Evolutionary conservation across 1,284 basidiomycete species (phyloP), one percentile per base, ranked within the genome.

Genomic region (Cryptococcus amylolentus): DNA sequence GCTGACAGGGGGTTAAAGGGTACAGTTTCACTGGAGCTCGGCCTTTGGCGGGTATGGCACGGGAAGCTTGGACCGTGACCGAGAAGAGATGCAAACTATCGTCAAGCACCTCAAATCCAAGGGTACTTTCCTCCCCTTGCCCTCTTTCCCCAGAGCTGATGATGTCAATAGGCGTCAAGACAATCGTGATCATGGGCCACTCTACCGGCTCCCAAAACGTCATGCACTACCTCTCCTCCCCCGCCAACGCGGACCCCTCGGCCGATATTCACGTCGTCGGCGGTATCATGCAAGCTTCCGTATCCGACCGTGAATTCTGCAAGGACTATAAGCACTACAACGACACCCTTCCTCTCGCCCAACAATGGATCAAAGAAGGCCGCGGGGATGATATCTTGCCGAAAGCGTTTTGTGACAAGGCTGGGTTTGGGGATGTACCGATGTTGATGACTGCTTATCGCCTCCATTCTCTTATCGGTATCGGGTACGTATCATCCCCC

Each of bases 211-310:
- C 69, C 13, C 77, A 79, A 60, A 75, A 77, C 53, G 69, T 75
- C 23, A 72, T 77, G 18, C 67, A 70, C 46, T 77, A 75, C 64
- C 67, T 77, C 35, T 63, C 67, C 60, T 62, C 50, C 35, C 38
- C 49, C 47, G 28, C 18, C 8, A 44, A 63, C n/a, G 39, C 48
- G 5, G 20, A 37, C 9, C 20, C 48, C 37, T 52, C 51, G 14
- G 10, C 38, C 23, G 31, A 35, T 35, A 10, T 35, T 5, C 31
- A 40, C 8, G 68, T 74, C 40, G 56, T 70, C 12, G 73, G 71
- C 2, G 77, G 72, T 4, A 78, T 79, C 60, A 71, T 79, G 59
- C 77, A 79, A 60, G 77, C 75, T 1, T 72, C 77, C 13, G 75
- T 70, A 7, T 74, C 72, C 1, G 76, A 78, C 56, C 62, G 75